phyloP scores from a whole-genome alignment of 805 yeast species.

The Lipomyces yamadae region DNA sequence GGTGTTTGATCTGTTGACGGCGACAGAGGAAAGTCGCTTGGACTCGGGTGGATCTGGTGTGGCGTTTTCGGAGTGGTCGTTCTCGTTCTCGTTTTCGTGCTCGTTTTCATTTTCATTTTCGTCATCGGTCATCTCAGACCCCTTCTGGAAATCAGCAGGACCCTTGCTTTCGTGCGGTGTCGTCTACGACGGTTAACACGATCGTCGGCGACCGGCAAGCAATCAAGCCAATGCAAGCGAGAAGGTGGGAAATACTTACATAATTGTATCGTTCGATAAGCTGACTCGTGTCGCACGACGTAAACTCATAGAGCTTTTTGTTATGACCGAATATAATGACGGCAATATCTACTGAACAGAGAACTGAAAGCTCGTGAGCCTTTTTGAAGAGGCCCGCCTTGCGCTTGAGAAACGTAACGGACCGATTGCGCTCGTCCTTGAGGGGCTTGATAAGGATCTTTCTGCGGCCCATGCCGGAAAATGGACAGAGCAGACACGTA shows the following conservation, averaged over 20 bases:
- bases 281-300: constrained; percentile 67
- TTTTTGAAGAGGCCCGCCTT: constrained; percentile 88
- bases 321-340: constrained; percentile 85
- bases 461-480: constrained; percentile 82
- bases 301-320: constrained; percentile 77
- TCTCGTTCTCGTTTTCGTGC: constrained; percentile 40
- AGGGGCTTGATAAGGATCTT: constrained; percentile 93
- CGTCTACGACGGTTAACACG: constrained; percentile 9
- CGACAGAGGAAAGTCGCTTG: background rate
- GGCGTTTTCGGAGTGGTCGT: constrained; percentile 4
- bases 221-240: constrained; percentile 2
- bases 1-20: background rate
- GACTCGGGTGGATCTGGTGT: constrained; percentile 12
- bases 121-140: constrained; percentile 48
- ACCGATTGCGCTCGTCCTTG: constrained; percentile 78
- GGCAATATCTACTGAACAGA: constrained; percentile 92
- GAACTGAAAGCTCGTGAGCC: constrained; percentile 82
- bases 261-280: constrained; percentile 52
- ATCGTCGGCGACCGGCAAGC: background rate
- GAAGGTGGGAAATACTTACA: constrained; percentile 16
- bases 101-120: constrained; percentile 35
- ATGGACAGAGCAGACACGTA: background rate
- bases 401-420: constrained; percentile 82
- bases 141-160: constrained; percentile 40
- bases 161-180: constrained; percentile 32